Base-by-base conservation (phyloP, 2,329 filamentous ascomycete genomes). In the Aspergillus flavus region DNA sequence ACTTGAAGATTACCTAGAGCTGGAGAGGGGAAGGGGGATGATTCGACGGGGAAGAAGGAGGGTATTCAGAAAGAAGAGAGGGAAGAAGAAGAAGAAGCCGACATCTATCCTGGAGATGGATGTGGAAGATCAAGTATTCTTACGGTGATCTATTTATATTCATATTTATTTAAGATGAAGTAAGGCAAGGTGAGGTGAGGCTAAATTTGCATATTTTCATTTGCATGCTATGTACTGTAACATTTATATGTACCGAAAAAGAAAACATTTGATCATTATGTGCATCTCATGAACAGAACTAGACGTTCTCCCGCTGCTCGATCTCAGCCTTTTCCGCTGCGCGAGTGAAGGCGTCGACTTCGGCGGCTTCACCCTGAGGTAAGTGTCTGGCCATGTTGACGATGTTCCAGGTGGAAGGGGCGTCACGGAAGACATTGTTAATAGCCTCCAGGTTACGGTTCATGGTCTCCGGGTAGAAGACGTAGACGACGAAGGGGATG, bases 391-490 rank as follows among this genome's bases (percentile, higher is more conserved):
- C 69, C 69, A 71, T 71, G 1, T 65, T 66, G 10, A 71, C 69
- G 58, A 71, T 71, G 6, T 70, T 19, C 69, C 68, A 71, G 4
- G 65, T 55, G 12, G 68, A 60, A 0, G 64, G 61, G 1, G 64
- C 68, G 23, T 66, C 65, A 34, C 64, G 64, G 59, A 89, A 89
- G 64, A 91, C 87, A 62, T 85, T 82, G 68, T 91, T 88, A 71
- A 91, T 85, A 73, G 90, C 87, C 75, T 91, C 88, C n/a, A 91
- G 80, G 26, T 81, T 84, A 11, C 84, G 82, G 64, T 82, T 83
- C 21, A 83, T 84, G 1, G 85, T 87, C 68, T 87, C 85, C 0
- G 85, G 85, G 69, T 84, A 86, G 78, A 87, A 85, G 72, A 86
- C 82, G 73, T 85, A 87, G 34, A 85, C 82, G 21, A 34, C 12